Percentiles rank a stretch among this genome's conserved stretches.
phyloP scores from a whole-genome alignment of 306 rosid genomes.

The Quercus alba region DNA sequence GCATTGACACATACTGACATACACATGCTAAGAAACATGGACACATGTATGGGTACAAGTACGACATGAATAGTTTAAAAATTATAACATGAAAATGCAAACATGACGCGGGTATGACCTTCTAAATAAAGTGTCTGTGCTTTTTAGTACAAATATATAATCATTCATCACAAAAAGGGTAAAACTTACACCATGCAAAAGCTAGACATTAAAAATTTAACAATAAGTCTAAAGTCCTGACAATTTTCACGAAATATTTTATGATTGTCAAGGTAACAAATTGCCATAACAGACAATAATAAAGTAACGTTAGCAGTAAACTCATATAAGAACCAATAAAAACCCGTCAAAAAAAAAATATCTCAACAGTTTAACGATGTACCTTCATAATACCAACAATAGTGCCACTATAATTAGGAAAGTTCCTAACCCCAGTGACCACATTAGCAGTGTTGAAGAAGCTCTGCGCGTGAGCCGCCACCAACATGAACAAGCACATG shows the following conservation, averaged over 20 bases:
- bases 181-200: background rate
- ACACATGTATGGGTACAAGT: too few relatives aligned
- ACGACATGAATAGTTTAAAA: too few relatives aligned
- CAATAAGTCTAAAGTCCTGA: rapidly evolving
- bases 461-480: conserved; percentile 55
- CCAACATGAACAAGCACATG: conserved; percentile 66
- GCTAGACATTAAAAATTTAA: background rate
- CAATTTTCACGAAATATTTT: too few relatives aligned
- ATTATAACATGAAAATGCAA: too few relatives aligned
- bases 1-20: too few relatives aligned
- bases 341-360: too few relatives aligned
- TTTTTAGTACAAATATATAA: background rate
- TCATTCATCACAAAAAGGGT: background rate
- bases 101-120: too few relatives aligned
- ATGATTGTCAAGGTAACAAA: rapidly evolving
- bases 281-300: too few relatives aligned
- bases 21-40: too few relatives aligned
- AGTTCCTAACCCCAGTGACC: conserved; percentile 72
- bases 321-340: too few relatives aligned
- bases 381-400: conserved; percentile 91
- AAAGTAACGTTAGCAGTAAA: rapidly evolving
- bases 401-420: conserved; percentile 66
- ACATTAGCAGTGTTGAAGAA: conserved; percentile 74
- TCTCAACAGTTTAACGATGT: background rate
- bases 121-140: too few relatives aligned